These are phyloP conservation scores for Kodamaea neixiangensis DNA, from an alignment of 805 yeast genomes.

Conservation along the genomic window DNA sequence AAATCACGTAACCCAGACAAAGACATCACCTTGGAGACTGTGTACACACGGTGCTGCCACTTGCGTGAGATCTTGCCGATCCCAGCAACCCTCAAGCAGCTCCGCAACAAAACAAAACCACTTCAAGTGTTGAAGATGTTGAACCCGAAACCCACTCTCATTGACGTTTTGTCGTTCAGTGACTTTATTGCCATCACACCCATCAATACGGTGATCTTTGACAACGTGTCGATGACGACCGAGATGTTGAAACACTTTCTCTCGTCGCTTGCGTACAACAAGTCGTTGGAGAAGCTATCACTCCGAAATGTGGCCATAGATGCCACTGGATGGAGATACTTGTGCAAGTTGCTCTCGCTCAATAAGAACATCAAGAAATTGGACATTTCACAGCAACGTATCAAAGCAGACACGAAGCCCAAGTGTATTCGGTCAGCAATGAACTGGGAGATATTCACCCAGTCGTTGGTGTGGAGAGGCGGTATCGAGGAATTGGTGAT, in stretches of 20 bases:
- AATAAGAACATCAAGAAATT: constrained; percentile 49
- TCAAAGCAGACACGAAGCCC: constrained; percentile 47
- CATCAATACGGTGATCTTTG: constrained; percentile 55
- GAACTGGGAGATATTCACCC: constrained; percentile 55
- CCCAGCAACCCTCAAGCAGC: constrained; percentile 54
- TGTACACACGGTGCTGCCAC: constrained; percentile 53
- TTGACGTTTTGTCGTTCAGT: constrained; percentile 57
- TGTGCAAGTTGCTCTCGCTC: constrained; percentile 49
- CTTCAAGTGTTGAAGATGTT: constrained; percentile 55
- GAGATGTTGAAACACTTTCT: constrained; percentile 54
- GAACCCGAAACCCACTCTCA: constrained; percentile 59
- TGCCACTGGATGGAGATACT: constrained; percentile 49
- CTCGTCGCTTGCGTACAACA: constrained; percentile 46
- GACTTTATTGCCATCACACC: constrained; percentile 60
- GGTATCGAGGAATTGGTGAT: constrained; percentile 61
- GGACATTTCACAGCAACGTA: constrained; percentile 58
- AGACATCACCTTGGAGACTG: constrained; percentile 37
- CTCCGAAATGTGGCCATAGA: constrained; percentile 58
- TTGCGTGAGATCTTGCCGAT: constrained; percentile 51
- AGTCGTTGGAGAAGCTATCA: constrained; percentile 51
- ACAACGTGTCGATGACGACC: constrained; percentile 54
- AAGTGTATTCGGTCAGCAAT: constrained; percentile 43
- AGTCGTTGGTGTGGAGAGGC: constrained; percentile 44
- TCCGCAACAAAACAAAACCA: constrained; percentile 52
- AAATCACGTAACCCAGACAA: not conserved